Evolutionary conservation across 257 asterid species (phyloP).

Genomic region (Mentha longifolia): DNA sequence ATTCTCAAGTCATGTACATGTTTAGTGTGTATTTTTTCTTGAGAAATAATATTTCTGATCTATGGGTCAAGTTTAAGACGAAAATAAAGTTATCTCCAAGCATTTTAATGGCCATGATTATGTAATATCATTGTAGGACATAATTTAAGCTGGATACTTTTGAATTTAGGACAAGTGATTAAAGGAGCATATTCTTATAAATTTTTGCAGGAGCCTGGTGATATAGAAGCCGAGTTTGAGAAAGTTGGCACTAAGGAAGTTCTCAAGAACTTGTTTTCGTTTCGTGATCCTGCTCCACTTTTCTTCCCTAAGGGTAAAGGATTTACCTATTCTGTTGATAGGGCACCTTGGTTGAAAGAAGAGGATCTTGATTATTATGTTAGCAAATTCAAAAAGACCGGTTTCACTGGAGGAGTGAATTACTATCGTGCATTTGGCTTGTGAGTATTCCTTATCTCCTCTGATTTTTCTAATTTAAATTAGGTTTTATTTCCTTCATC

Average conservation of each 20-base stretch:
- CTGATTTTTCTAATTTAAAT: background rate
- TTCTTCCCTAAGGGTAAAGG: constrained; percentile 66
- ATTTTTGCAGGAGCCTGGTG: constrained; percentile 70
- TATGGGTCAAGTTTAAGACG: background rate
- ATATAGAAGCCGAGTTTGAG: constrained; percentile 71
- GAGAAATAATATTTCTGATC: too few relatives aligned
- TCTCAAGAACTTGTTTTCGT: constrained; percentile 51
- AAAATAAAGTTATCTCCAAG: background rate
- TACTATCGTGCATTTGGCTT: constrained; percentile 63
- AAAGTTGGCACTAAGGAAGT: constrained; percentile 54
- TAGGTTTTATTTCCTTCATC: background rate
- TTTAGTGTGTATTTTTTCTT: background rate
- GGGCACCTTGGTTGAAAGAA: constrained; percentile 65
- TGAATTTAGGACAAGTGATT: background rate
- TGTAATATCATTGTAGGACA: background rate
- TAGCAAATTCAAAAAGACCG: constrained; percentile 54
- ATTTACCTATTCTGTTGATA: constrained; percentile 42
- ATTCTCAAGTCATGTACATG: background rate
- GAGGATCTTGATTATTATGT: constrained; percentile 68
- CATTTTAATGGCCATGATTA: background rate
- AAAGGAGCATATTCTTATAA: background rate
- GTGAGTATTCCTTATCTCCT: constrained; percentile 38
- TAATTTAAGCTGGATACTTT: background rate
- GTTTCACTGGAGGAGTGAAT: constrained; percentile 82
- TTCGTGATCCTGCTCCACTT: constrained; percentile 53